phyloP scores from a whole-genome alignment of 352 stramenopile genomes.

The Phytophthora vignae region DNA sequence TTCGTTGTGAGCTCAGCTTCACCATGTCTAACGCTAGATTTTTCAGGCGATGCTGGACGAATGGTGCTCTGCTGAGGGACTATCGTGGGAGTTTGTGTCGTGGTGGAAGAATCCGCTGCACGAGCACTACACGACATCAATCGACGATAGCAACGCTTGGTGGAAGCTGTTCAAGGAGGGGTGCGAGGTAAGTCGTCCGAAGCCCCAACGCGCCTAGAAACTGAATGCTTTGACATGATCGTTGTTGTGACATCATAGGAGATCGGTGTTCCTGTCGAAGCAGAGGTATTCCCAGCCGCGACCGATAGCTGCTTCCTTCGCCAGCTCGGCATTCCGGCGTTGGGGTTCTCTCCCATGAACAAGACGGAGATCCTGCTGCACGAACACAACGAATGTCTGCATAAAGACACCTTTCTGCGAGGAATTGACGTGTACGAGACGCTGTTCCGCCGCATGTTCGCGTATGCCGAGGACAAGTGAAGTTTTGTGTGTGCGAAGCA shows the following conservation, averaged over 20 bases:
- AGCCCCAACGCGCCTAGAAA: neutral
- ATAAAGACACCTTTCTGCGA: constrained; percentile 92
- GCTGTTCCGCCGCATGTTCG: constrained; percentile 65
- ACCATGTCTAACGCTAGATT: neutral
- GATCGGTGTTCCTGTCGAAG: constrained; percentile 72
- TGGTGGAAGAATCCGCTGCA: constrained; percentile 51
- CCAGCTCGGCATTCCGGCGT: constrained; percentile 89
- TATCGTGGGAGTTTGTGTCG: constrained; percentile 84
- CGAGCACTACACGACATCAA: constrained; percentile 70
- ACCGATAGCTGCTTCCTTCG: constrained; percentile 96
- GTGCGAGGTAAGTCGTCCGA: constrained; percentile 39
- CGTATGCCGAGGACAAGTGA: constrained; percentile 24
- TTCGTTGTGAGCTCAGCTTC: neutral
- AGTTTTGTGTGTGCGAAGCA: neutral
- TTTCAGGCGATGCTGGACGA: constrained; percentile 82
- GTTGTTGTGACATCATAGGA: constrained; percentile 33
- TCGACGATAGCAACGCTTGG: constrained; percentile 62
- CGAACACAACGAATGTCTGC: constrained; percentile 96
- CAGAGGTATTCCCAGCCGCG: constrained; percentile 95
- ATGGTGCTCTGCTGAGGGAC: constrained; percentile 89
- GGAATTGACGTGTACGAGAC: constrained; percentile 91
- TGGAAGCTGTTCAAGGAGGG: constrained; percentile 64
- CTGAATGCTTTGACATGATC: neutral
- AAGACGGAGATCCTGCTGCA: constrained; percentile 96
- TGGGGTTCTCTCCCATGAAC: constrained; percentile 96